A percentile compares a stretch with the other conserved stretches of the same genome.
Evolutionary conservation across 169 alveolate species (phyloP).

Genomic region (Sarcocystis neurona): DNA sequence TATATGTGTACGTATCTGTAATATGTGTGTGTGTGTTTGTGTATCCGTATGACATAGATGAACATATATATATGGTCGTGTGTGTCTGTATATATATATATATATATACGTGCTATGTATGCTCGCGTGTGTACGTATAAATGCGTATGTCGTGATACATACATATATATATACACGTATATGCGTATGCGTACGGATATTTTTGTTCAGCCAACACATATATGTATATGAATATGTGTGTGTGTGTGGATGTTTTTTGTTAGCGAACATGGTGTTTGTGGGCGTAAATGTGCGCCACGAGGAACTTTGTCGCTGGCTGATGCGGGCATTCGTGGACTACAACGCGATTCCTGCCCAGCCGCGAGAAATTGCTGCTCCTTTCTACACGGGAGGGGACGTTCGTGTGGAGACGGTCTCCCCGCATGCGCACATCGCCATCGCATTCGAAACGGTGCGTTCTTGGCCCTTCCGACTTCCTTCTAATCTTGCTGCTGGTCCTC

Average conservation of each 20-base stretch:
- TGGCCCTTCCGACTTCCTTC: neutral
- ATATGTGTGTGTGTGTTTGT: neutral
- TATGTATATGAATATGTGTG: neutral
- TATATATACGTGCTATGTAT: neutral
- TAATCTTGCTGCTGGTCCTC: neutral
- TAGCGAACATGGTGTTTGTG: slow-evolving; percentile 77
- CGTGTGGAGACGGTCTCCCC: slow-evolving; percentile 80
- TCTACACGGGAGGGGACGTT: slow-evolving; percentile 88
- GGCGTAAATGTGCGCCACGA: slow-evolving; percentile 82
- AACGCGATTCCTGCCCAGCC: slow-evolving; percentile 80
- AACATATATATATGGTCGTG: neutral
- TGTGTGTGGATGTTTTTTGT: neutral
- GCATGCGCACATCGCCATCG: slow-evolving; percentile 83
- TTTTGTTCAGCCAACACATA: neutral
- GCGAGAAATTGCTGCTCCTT: slow-evolving; percentile 60
- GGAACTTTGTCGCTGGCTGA: slow-evolving; percentile 83
- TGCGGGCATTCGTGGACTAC: slow-evolving; percentile 86
- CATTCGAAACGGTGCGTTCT: slow-evolving; percentile 72
- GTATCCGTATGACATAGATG: neutral
- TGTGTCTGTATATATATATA: neutral
- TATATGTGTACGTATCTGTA: neutral
- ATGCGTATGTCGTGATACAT: neutral
- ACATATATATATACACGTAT: neutral
- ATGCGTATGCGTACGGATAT: neutral
- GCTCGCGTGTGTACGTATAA: neutral